Percentiles rank a stretch among this genome's conserved stretches.
Evolutionary conservation across 1,284 basidiomycete genomes (phyloP).

Genomic region (Apiotrichum domesticum): DNA sequence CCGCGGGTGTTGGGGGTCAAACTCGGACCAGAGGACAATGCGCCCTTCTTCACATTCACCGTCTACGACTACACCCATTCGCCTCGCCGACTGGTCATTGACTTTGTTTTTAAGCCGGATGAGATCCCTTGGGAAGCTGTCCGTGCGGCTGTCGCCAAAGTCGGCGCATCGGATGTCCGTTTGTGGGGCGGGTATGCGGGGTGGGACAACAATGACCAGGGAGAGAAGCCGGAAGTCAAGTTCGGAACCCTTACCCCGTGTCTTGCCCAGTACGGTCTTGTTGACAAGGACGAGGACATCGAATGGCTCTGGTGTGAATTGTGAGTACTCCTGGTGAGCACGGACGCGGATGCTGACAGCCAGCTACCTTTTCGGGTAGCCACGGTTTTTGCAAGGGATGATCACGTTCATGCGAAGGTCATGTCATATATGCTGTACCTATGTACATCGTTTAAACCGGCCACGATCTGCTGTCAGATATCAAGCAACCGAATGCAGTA

Average conservation of each 20-base stretch:
- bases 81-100: neutral
- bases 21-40: neutral
- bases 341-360: neutral
- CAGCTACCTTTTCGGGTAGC: constrained; percentile 4
- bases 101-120: neutral
- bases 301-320: constrained; percentile 11
- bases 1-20: neutral
- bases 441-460: neutral
- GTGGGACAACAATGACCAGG: constrained; percentile 1
- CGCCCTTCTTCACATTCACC: neutral
- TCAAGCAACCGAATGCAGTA: neutral
- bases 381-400: neutral
- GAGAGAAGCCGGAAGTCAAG: neutral
- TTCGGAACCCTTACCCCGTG: neutral
- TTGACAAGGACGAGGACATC: neutral
- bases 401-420: too few species aligned
- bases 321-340: neutral
- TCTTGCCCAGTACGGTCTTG: constrained; percentile 7
- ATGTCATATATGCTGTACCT: too few species aligned
- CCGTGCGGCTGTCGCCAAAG: neutral
- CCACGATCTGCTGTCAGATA: constrained; percentile 1
- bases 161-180: constrained; percentile 6
- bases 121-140: neutral
- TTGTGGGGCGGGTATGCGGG: constrained; percentile 8
- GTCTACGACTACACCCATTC: neutral